Base-by-base conservation (phyloP, 2,329 filamentous ascomycete genomes). In the Geosmithia morbida region DNA sequence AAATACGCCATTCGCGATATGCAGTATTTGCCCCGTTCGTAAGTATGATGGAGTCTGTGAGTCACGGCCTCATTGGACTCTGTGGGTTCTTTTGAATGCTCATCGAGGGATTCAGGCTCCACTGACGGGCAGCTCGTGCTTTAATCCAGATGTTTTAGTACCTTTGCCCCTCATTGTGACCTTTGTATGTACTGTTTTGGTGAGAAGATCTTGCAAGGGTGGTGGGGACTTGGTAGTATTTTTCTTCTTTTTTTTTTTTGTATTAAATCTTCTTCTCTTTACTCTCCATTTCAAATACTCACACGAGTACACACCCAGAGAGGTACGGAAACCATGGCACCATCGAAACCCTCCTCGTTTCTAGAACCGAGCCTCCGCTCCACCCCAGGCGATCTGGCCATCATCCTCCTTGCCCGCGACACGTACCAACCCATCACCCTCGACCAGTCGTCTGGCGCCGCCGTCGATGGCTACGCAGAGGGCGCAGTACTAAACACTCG, bases 351-450 rank as follows among this genome's bases (percentile, higher is more conserved):
- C 2, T 95, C 89, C 10, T 83, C 88, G 0, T 97, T 98, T 56
- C 74, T 97, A 40, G 76, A 84, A 47, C 81, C 85, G 0, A 79
- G 81, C 16, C 59, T 70, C 2, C 65, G 67, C 18, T 81, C 89
- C 3, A 68, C 72, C 11, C 67, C 78, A 19, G 74, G 84, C 55
- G 74, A 74, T 2, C 76, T 97, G 43, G 85, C 88, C 22, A 83
- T 97, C 51, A 73, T 96, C 49, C 86, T 95, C 60, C 76, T 98
- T 46, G 90, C 87, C 51, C 83, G 89, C 65, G 89, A 97, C 64
- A 83, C 83, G 51, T 79, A 89, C 52, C 73, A 88, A 40, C 87
- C 90, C 7, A 71, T 88, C 22, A 80, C 85, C 51, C 75, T 89
- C 26, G 71, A 75, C 52, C 68, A 76, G 29, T 72, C 43, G 6